phyloP scores from a whole-genome alignment of 371 early-diverging fungal species.

The Mucor ambiguus region DNA sequence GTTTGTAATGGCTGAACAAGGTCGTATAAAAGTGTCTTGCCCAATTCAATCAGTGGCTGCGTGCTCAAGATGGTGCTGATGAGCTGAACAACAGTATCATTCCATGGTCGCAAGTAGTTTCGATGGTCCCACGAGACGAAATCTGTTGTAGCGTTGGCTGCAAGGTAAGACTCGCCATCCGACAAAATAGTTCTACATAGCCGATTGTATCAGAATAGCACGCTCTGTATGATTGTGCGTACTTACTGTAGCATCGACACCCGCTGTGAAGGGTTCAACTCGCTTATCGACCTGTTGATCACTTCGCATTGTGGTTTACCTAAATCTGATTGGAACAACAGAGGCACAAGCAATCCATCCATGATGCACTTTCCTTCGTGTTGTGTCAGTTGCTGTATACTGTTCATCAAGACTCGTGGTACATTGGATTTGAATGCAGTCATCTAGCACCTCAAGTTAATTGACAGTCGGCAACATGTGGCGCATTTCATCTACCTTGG shows the following conservation, averaged over 20 bases:
- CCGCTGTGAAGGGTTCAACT: conserved; percentile 12
- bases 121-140: not conserved
- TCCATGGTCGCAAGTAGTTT: conserved; percentile 20
- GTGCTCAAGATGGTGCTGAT: conserved; percentile 8
- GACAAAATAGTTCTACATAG: conserved; percentile 11
- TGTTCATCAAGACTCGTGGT: conserved; percentile 15
- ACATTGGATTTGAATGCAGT: conserved; percentile 9
- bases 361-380: conserved; percentile 12
- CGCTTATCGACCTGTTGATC: conserved; percentile 10
- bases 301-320: conserved; percentile 19
- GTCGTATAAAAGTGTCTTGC: not conserved
- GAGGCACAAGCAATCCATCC: conserved; percentile 22
- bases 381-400: not conserved
- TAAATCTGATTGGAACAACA: conserved; percentile 12
- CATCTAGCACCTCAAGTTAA: conserved; percentile 3
- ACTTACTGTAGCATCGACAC: conserved; percentile 14
- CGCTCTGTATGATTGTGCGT: not conserved
- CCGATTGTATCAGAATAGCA: not conserved
- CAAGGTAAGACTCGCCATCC: conserved; percentile 23
- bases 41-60: conserved; percentile 13
- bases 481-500: conserved; percentile 10
- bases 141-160: not conserved
- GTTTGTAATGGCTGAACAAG: conserved; percentile 12
- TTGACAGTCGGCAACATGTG: not conserved
- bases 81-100: conserved; percentile 11